Evolutionary conservation across 306 rosid genomes (phyloP), one percentile per base, ranked within the genome.

Genomic region (Cyclanthera cordifolia): DNA sequence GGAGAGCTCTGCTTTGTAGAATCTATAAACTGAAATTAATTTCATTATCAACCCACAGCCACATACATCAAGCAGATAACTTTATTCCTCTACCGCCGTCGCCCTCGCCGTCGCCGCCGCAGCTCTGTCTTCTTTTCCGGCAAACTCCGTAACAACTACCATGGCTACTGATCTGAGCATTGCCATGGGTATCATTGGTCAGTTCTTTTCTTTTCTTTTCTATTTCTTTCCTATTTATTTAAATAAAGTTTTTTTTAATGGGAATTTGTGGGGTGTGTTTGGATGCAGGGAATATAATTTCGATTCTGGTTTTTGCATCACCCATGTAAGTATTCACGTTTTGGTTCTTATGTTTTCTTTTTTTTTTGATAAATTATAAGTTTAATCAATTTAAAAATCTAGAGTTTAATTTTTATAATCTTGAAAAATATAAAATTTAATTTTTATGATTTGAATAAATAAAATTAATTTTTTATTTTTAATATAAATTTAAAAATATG

Each of bases 291-390:
- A 82, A 74, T 72, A 71, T 78, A 21, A 55, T 82, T 49, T 85
- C 89, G 2, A 48, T 82, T 23, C 68, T 85, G 75, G 83, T 82
- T 37, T 85, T 85, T 55, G 67, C 84, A 48, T 76, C 84, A 67
- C 90, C 90, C 21, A 77, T 82, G 87, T 85, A 74, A 51, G 89
- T 64, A 48, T 30, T 16, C 7, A 14, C 15, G 6, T 14, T 34
- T 15, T 15, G 32, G 6, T 28, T 25, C 4, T 7, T 0, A 21
- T 0, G 6, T 34, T 34, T 34, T 34, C 6, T 34, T 32, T n/a
- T n/a, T n/a, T n/a, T n/a, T n/a, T n/a, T n/a, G n/a, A n/a, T n/a
- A n/a, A n/a, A n/a, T n/a, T n/a, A n/a, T n/a, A n/a, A n/a, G n/a
- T n/a, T n/a, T n/a, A n/a, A n/a, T n/a, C n/a, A n/a, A n/a, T n/a